These are phyloP conservation scores for Cercospora beticola DNA, from an alignment of 2,329 filamentous ascomycete genomes.

Conservation along the genomic window DNA sequence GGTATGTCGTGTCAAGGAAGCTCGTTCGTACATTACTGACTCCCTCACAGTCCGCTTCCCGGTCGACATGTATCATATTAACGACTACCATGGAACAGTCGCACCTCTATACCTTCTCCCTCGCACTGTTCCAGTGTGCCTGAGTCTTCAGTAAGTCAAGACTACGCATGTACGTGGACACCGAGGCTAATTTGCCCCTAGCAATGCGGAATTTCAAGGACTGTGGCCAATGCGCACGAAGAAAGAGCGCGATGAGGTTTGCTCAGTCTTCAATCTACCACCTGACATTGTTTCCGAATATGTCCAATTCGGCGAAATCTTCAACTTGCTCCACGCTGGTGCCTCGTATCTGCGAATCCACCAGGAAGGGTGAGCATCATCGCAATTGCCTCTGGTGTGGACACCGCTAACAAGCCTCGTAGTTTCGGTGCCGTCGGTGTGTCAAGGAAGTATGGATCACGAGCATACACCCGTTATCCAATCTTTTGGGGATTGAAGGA, in stretches of 20 bases:
- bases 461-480: constrained; percentile 63
- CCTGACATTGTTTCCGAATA: constrained; percentile 58
- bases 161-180: background rate
- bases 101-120: constrained; percentile 64
- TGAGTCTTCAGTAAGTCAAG: constrained; percentile 54
- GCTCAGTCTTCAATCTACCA: constrained; percentile 61
- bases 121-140: constrained; percentile 57
- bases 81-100: constrained; percentile 62
- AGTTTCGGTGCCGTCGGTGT: constrained; percentile 65
- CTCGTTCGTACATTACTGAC: background rate
- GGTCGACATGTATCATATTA: constrained; percentile 62
- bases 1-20: constrained; percentile 30
- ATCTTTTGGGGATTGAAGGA: constrained; percentile 66
- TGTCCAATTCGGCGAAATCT: constrained; percentile 65
- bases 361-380: constrained; percentile 52
- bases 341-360: constrained; percentile 63
- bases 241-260: constrained; percentile 61
- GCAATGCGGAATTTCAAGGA: constrained; percentile 66
- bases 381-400: background rate
- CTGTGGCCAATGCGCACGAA: constrained; percentile 64
- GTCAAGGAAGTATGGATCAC: constrained; percentile 64
- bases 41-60: constrained; percentile 2
- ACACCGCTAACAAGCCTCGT: background rate
- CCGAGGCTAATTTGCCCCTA: background rate
- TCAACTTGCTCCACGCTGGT: constrained; percentile 64